Percentiles rank a stretch among this genome's conserved stretches.
These are phyloP conservation scores for Trichomonascaceae sp. DNA, from an alignment of 1,139 yeast genomes.

Conservation along the genomic window DNA sequence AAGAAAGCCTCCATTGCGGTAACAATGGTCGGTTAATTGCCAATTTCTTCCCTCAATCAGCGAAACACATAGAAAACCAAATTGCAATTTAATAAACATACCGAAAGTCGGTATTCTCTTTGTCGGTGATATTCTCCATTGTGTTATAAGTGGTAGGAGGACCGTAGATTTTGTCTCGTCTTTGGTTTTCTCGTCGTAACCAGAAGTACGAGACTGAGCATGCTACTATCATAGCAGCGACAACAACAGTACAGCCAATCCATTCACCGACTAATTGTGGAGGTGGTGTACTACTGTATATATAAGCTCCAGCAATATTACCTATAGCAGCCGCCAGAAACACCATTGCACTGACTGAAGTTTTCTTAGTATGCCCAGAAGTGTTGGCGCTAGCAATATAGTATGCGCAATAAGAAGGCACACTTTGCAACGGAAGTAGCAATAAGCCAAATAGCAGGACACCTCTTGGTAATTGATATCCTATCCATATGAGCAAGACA, in stretches of 20 bases:
- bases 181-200: conserved; percentile 30
- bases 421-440: conserved; percentile 42
- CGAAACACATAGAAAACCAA: too few relatives aligned
- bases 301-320: conserved; percentile 50
- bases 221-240: conserved; percentile 30
- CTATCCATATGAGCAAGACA: conserved; percentile 24
- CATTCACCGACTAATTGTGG: conserved; percentile 36
- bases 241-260: conserved; percentile 41
- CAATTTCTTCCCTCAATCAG: too few relatives aligned
- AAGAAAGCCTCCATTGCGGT: neutral
- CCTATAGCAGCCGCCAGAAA: conserved; percentile 52
- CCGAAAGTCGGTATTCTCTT: conserved; percentile 55
- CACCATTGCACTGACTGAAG: conserved; percentile 38
- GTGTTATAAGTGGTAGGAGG: conserved; percentile 30
- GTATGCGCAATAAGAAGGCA: neutral
- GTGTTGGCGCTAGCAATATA: conserved; percentile 30
- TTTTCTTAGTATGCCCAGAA: conserved; percentile 53
- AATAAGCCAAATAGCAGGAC: conserved; percentile 37
- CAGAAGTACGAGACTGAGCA: neutral
- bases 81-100: conserved; percentile 30
- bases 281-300: conserved; percentile 43
- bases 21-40: too few relatives aligned
- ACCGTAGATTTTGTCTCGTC: conserved; percentile 17
- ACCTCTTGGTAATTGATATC: conserved; percentile 18
- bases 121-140: conserved; percentile 58